A percentile compares a stretch with the other conserved stretches of the same genome.
Conservation (phyloP, 805 yeast species). For the Aciculoconidium aculeatum region DNA sequence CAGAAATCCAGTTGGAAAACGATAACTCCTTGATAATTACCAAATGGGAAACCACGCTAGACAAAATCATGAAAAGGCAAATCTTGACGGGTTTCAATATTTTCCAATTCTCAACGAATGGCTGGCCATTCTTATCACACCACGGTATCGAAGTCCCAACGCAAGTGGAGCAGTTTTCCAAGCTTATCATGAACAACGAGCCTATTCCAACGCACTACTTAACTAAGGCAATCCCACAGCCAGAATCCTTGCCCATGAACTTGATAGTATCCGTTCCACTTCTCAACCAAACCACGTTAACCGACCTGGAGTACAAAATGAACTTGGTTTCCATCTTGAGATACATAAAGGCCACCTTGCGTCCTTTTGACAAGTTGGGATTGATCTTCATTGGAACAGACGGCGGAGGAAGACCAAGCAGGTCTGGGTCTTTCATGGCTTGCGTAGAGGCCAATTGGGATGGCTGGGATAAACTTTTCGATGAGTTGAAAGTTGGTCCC, state of each 20-base stretch:
- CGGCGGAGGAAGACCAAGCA: slow-evolving; percentile 30
- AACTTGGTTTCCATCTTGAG: slow-evolving; percentile 19
- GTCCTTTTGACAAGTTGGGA: slow-evolving; percentile 40
- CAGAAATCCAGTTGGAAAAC: slow-evolving; percentile 37
- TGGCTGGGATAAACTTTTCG: slow-evolving; percentile 43
- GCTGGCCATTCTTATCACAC: slow-evolving; percentile 37
- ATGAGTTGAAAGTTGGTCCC: slow-evolving; percentile 26
- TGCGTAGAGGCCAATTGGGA: slow-evolving; percentile 40
- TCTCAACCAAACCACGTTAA: slow-evolving; percentile 21
- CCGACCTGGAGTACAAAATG: slow-evolving; percentile 22
- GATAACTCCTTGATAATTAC: slow-evolving; percentile 23
- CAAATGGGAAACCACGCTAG: slow-evolving; percentile 37
- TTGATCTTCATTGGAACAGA: slow-evolving; percentile 43
- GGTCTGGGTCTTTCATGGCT: slow-evolving; percentile 42
- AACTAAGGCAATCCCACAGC: slow-evolving; percentile 33
- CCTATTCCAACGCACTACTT: slow-evolving; percentile 37
- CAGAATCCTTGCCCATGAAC: slow-evolving; percentile 35
- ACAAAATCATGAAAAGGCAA: slow-evolving; percentile 9
- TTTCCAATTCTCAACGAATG: slow-evolving; percentile 45
- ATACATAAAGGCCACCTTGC: slow-evolving; percentile 21
- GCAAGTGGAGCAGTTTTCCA: slow-evolving; percentile 33
- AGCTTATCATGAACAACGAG: slow-evolving; percentile 29
- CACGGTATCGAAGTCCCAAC: slow-evolving; percentile 27
- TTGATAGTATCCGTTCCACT: slow-evolving; percentile 40
- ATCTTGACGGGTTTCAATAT: slow-evolving; percentile 13